Percentiles rank a stretch among this genome's conserved stretches.
Evolutionary conservation across 352 stramenopile genomes (phyloP).

Genomic region (Phytopythium cucurbitacearum): DNA sequence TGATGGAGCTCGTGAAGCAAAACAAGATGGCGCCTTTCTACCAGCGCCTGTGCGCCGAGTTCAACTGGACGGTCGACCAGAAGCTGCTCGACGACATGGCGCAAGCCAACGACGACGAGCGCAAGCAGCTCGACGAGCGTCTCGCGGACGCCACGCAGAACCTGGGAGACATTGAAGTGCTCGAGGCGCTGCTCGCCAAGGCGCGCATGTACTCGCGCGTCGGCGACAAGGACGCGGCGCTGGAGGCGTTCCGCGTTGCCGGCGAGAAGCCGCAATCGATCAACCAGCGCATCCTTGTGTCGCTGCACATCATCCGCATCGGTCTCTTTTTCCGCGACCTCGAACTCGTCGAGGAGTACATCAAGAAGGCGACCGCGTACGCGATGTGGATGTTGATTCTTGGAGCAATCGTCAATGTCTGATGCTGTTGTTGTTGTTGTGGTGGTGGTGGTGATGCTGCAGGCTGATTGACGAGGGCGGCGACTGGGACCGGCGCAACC

Average conservation of each 20-base stretch:
- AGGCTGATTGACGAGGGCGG: constrained; percentile 92
- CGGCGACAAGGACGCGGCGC: constrained; percentile 87
- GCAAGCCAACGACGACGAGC: constrained; percentile 54
- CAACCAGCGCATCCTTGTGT: constrained; percentile 97
- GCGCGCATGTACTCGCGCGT: constrained; percentile 94
- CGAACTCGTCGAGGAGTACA: constrained; percentile 78
- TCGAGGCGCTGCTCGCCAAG: constrained; percentile 92
- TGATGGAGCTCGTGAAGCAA: constrained; percentile 60
- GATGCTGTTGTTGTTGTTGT: constrained; percentile 1
- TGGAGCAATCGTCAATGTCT: not conserved
- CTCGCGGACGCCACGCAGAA: constrained; percentile 94
- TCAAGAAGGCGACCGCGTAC: constrained; percentile 85
- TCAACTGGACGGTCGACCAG: constrained; percentile 58
- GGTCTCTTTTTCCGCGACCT: constrained; percentile 87
- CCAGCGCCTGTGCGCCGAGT: constrained; percentile 58
- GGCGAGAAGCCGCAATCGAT: constrained; percentile 93
- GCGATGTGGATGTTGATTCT: constrained; percentile 6
- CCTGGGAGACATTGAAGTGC: constrained; percentile 96
- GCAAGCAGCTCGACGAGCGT: constrained; percentile 81
- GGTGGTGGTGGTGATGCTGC: constrained; percentile 4
- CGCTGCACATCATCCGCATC: constrained; percentile 92
- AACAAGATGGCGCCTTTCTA: constrained; percentile 84
- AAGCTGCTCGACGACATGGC: constrained; percentile 56
- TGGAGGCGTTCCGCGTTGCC: constrained; percentile 90
- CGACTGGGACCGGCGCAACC: constrained; percentile 99